Evolutionary conservation across 176 grass and related monocot genomes (phyloP).

Genomic region (Cenchrus americanus): DNA sequence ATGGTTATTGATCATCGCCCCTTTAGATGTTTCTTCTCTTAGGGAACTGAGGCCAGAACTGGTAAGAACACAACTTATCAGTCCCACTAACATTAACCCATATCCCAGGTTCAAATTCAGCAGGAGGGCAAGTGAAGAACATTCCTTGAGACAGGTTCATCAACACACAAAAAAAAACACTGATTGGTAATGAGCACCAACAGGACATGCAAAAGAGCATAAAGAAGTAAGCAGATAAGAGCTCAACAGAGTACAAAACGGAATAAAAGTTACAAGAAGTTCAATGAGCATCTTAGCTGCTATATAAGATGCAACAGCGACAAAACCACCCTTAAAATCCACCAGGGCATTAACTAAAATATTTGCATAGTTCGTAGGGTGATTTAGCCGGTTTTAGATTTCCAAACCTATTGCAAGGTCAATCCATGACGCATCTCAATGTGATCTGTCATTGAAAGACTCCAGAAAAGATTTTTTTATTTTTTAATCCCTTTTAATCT

Average conservation of each 20-base stretch:
- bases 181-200: background rate
- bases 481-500: too few relatives aligned
- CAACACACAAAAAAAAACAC: background rate
- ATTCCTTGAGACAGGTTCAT: background rate
- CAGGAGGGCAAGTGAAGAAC: background rate
- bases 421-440: background rate
- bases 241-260: background rate
- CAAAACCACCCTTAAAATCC: background rate
- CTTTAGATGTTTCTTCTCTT: too few relatives aligned
- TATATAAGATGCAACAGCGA: background rate
- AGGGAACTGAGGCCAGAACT: too few relatives aligned
- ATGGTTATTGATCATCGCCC: slow-evolving; percentile 37
- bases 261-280: background rate
- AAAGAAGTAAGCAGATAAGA: background rate
- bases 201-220: background rate
- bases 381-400: background rate
- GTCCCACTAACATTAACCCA: background rate
- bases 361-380: background rate
- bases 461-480: too few relatives aligned
- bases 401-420: background rate
- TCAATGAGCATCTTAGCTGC: background rate
- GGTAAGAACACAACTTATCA: background rate
- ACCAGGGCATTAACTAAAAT: background rate
- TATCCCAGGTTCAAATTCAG: slow-evolving; percentile 11
- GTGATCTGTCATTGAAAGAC: background rate